These are phyloP conservation scores for Lentinula lateritia DNA, from an alignment of 768 basidiomycete genomes.

Conservation along the genomic window DNA sequence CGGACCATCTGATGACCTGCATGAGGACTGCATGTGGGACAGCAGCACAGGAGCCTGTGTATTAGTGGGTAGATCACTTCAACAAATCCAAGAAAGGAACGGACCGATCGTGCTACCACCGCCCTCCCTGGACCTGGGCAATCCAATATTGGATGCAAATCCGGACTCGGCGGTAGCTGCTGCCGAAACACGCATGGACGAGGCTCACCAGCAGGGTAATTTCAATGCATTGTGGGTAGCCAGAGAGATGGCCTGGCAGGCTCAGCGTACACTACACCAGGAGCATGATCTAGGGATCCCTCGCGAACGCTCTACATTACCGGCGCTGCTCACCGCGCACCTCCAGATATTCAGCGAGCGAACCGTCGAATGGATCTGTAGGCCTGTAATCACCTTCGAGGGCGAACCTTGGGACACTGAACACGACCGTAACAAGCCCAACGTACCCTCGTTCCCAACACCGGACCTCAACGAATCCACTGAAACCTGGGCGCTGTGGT, in stretches of 20 bases:
- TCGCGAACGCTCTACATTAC: not conserved
- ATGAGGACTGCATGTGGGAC: not conserved
- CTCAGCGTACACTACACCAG: not conserved
- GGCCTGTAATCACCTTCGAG: not conserved
- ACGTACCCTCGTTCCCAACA: not conserved
- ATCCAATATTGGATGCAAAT: not conserved
- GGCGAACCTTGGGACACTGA: not conserved
- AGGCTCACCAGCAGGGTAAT: not conserved
- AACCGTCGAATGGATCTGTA: not conserved
- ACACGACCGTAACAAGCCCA: not conserved
- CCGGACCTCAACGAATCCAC: not conserved
- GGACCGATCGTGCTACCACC: not conserved
- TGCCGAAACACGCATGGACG: not conserved
- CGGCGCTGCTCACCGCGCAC: not conserved
- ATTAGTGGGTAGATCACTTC: not conserved
- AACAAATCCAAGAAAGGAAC: not conserved
- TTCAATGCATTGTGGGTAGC: not conserved
- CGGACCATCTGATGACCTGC: not conserved
- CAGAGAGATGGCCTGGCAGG: not conserved
- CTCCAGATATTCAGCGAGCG: not conserved
- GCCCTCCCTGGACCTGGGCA: not conserved
- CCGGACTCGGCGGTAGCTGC: not conserved
- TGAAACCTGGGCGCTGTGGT: not conserved
- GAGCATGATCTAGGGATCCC: not conserved
- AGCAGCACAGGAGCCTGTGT: not conserved